phyloP scores from a whole-genome alignment of 768 basidiomycete species.

The Xerocomellus amylosporus region DNA sequence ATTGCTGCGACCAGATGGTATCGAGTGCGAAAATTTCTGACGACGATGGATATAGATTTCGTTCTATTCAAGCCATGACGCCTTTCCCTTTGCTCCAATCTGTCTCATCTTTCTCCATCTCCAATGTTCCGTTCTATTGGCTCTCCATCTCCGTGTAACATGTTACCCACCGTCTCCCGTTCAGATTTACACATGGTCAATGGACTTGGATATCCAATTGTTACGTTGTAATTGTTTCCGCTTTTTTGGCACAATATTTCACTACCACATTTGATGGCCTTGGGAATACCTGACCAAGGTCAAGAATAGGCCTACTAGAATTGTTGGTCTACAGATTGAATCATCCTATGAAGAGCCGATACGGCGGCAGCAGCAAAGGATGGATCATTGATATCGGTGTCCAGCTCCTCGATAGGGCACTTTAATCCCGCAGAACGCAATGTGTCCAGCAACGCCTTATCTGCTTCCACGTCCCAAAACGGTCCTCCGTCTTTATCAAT shows the following conservation, averaged over 20 bases:
- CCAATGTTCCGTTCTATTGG: slow-evolving; percentile 18
- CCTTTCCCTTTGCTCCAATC: slow-evolving; percentile 15
- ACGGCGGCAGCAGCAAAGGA: slow-evolving; percentile 19
- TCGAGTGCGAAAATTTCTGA: slow-evolving; percentile 11
- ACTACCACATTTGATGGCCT: slow-evolving; percentile 12
- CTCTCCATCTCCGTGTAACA: slow-evolving; percentile 21
- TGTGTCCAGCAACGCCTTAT: slow-evolving; percentile 18
- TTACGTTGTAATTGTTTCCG: slow-evolving; percentile 47
- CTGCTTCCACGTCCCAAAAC: slow-evolving; percentile 27
- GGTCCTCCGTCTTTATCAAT: slow-evolving; percentile 23
- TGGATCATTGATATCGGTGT: slow-evolving; percentile 27
- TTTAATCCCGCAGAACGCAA: slow-evolving; percentile 14
- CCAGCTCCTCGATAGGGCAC: slow-evolving; percentile 23
- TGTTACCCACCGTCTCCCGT: slow-evolving; percentile 31
- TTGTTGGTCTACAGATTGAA: slow-evolving; percentile 5
- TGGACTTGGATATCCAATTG: slow-evolving; percentile 53
- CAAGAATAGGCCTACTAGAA: not conserved
- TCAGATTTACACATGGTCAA: slow-evolving; percentile 41
- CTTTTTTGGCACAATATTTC: slow-evolving; percentile 4
- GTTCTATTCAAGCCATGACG: slow-evolving; percentile 14
- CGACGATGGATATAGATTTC: slow-evolving; percentile 27
- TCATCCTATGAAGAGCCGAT: slow-evolving; percentile 18
- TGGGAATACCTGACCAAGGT: not conserved
- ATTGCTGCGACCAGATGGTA: not conserved
- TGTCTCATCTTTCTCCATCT: slow-evolving; percentile 15